Conservation (phyloP, 2,329 filamentous ascomycete genomes). For the Fulvia fulva region DNA sequence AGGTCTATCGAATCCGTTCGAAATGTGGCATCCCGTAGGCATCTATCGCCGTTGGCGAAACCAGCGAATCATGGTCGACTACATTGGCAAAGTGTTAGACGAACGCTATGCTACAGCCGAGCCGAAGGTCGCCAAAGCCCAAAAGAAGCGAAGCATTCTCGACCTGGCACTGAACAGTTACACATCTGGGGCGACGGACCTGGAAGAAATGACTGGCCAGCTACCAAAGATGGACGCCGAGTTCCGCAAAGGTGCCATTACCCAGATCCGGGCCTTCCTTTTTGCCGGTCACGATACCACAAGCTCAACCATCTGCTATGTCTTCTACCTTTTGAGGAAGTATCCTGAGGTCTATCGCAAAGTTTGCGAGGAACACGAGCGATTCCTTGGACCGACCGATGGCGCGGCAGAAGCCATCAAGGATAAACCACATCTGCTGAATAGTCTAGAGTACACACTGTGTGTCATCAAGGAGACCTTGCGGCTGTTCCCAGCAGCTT, state of each 20-base stretch:
- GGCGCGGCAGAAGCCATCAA: conserved; percentile 33
- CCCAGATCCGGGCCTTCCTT: conserved; percentile 37
- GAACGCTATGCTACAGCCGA: conserved; percentile 31
- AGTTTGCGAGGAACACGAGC: conserved; percentile 48
- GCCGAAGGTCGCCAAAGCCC: conserved; percentile 23
- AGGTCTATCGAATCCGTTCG: conserved; percentile 11
- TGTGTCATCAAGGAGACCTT: conserved; percentile 53
- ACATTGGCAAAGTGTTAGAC: conserved; percentile 32
- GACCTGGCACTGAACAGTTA: conserved; percentile 35
- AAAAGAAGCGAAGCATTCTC: conserved; percentile 22
- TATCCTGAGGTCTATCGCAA: conserved; percentile 30
- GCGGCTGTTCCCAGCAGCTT: conserved; percentile 48
- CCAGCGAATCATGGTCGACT: conserved; percentile 12
- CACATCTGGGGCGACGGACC: conserved; percentile 21
- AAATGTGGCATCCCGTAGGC: conserved; percentile 17
- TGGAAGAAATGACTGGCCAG: conserved; percentile 10
- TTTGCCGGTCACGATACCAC: conserved; percentile 42
- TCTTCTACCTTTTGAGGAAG: conserved; percentile 36
- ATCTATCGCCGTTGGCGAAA: conserved; percentile 24
- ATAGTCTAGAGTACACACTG: conserved; percentile 49
- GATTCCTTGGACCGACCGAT: conserved; percentile 40
- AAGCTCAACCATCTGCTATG: conserved; percentile 31
- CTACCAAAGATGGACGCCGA: conserved; percentile 27
- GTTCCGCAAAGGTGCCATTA: conserved; percentile 33
- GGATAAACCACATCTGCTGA: conserved; percentile 45